A percentile compares a stretch with the other conserved stretches of the same genome.
Evolutionary conservation across 1,139 yeast species (phyloP).

Genomic region (Pichia sp.): DNA sequence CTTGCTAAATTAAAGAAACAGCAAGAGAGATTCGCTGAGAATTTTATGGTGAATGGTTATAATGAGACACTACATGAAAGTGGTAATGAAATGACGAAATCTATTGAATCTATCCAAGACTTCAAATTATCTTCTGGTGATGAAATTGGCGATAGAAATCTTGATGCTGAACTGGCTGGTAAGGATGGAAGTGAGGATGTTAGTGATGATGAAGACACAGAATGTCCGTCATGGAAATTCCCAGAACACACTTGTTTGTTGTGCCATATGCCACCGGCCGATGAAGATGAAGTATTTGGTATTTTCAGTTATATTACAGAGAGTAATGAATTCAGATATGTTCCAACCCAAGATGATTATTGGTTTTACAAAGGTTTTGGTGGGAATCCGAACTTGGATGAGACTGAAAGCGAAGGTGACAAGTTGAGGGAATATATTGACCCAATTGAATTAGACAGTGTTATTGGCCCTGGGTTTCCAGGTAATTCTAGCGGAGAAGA

Average conservation of each 20-base stretch:
- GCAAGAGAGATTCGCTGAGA: conserved; percentile 35
- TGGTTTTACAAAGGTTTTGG: conserved; percentile 70
- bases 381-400: conserved; percentile 51
- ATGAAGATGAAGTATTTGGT: conserved; percentile 71
- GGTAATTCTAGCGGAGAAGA: conserved; percentile 5
- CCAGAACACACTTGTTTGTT: conserved; percentile 84
- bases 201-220: conserved; percentile 24
- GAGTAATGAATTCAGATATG: conserved; percentile 58
- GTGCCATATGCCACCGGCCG: conserved; percentile 77
- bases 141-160: not conserved
- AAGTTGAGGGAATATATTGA: conserved; percentile 33
- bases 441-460: conserved; percentile 38
- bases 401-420: conserved; percentile 9
- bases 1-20: conserved; percentile 55
- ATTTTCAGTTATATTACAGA: conserved; percentile 59
- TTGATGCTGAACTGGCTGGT: too few relatives aligned
- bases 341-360: conserved; percentile 62
- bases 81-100: conserved; percentile 24
- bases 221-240: conserved; percentile 52
- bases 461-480: conserved; percentile 75
- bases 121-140: conserved; percentile 33
- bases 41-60: conserved; percentile 31
- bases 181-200: not conserved
- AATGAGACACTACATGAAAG: conserved; percentile 11
- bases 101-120: conserved; percentile 29